Percentiles rank a stretch among this genome's conserved stretches.
These are phyloP conservation scores for Chalciporus pseudorubinellus DNA, from an alignment of 768 basidiomycete species.

Conservation along the genomic window DNA sequence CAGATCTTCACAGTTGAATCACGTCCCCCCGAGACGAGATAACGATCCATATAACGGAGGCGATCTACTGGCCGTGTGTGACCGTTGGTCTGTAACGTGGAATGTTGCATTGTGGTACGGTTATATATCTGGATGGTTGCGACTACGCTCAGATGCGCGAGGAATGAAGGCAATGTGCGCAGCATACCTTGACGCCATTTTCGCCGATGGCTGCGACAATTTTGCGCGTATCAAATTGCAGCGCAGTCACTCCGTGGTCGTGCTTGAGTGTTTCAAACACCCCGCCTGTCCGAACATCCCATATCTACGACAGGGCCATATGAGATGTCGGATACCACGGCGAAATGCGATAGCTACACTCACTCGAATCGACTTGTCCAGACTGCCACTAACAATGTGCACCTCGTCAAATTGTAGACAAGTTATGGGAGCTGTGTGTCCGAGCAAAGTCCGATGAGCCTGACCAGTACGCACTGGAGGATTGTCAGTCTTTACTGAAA, in stretches of 20 bases:
- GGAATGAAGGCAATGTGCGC: background rate
- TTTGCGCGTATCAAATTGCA: conserved; percentile 95
- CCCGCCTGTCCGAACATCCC: conserved; percentile 92
- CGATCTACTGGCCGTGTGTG: conserved; percentile 86
- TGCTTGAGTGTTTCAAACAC: conserved; percentile 87
- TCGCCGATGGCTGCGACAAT: conserved; percentile 91
- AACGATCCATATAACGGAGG: conserved; percentile 94
- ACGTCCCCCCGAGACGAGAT: conserved; percentile 85
- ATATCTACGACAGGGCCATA: conserved; percentile 55
- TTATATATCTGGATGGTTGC: conserved; percentile 73
- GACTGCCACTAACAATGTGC: conserved; percentile 87
- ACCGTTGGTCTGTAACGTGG: conserved; percentile 84
- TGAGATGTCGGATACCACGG: conserved; percentile 1
- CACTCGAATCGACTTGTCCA: conserved; percentile 91
- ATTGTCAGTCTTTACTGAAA: background rate
- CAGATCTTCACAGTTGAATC: conserved; percentile 89
- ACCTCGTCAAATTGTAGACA: conserved; percentile 96
- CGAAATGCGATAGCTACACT: conserved; percentile 24
- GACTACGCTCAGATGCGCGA: background rate
- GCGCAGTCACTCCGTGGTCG: conserved; percentile 83
- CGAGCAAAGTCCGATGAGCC: conserved; percentile 87
- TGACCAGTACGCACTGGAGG: conserved; percentile 94
- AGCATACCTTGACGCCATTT: conserved; percentile 81
- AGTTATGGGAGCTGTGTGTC: conserved; percentile 91
- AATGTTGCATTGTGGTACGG: conserved; percentile 87